Conservation (phyloP, 1,284 basidiomycete genomes). For the Baeospora myosura region DNA sequence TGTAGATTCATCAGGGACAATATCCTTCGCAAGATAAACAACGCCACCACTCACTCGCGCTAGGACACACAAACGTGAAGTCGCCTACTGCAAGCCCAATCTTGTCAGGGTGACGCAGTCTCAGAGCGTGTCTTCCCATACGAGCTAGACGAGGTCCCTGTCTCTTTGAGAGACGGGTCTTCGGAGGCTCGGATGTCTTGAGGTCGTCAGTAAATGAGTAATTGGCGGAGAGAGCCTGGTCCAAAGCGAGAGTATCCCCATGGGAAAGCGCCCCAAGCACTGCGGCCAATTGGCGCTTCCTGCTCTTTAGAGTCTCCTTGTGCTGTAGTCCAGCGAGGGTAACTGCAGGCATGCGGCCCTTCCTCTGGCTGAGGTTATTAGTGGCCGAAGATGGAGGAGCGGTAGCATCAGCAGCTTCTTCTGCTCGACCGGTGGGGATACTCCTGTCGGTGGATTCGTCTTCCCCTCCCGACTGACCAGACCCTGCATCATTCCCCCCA, state of each 20-base stretch:
- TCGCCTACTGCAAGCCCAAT: constrained; percentile 28
- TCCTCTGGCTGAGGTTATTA: constrained; percentile 20
- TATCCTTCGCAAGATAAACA: constrained; percentile 8
- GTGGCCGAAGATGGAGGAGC: not conserved
- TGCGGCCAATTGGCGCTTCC: constrained; percentile 61
- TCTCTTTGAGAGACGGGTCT: constrained; percentile 25
- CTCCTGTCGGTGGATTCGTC: constrained; percentile 28
- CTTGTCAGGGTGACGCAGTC: constrained; percentile 6
- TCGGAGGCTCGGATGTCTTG: constrained; percentile 16
- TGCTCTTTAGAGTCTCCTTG: constrained; percentile 61
- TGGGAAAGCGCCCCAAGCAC: constrained; percentile 58
- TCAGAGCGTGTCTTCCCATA: constrained; percentile 12
- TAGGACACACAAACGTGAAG: constrained; percentile 55
- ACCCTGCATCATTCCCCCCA: constrained; percentile 29
- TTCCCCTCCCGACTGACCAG: constrained; percentile 27
- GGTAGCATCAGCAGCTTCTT: constrained; percentile 8
- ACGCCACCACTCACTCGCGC: constrained; percentile 54
- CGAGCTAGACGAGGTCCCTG: constrained; percentile 20
- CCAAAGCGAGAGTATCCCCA: constrained; percentile 61
- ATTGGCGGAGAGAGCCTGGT: constrained; percentile 63
- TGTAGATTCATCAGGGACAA: constrained; percentile 1
- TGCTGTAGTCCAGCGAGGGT: constrained; percentile 64
- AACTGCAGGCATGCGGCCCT: constrained; percentile 46
- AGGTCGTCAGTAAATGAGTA: constrained; percentile 36
- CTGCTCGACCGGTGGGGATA: constrained; percentile 20